Evolutionary conservation across 2,329 filamentous ascomycete species (phyloP).

Genomic region (Trichoderma aggressivum): DNA sequence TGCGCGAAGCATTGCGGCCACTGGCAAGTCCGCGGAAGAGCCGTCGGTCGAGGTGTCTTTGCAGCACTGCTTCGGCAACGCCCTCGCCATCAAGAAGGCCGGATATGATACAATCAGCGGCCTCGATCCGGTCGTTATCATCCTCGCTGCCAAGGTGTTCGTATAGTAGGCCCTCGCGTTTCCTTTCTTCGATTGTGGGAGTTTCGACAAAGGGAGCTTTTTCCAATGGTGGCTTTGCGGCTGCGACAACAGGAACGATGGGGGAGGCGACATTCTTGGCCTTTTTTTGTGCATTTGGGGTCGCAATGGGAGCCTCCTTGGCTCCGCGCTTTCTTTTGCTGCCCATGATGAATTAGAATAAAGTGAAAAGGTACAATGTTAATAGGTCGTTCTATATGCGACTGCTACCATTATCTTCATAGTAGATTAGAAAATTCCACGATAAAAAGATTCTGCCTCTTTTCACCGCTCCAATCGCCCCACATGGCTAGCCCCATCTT

Average conservation of each 20-base stretch:
- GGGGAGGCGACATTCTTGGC: constrained; percentile 30
- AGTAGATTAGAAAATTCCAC: constrained; percentile 18
- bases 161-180: constrained; percentile 58
- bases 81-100: constrained; percentile 50
- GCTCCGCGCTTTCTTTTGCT: constrained; percentile 36
- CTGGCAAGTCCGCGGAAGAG: constrained; percentile 87
- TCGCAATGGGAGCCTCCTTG: constrained; percentile 31
- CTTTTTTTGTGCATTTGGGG: constrained; percentile 30
- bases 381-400: background rate
- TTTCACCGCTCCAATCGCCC: background rate
- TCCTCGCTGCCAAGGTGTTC: constrained; percentile 60
- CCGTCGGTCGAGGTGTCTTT: constrained; percentile 60
- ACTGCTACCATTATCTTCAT: background rate
- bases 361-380: background rate
- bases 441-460: constrained; percentile 17
- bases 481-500: background rate
- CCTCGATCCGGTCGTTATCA: constrained; percentile 51
- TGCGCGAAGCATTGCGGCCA: constrained; percentile 79
- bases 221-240: constrained; percentile 31
- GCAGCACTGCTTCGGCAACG: constrained; percentile 51
- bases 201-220: constrained; percentile 50
- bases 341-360: constrained; percentile 29
- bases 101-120: constrained; percentile 57
- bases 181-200: constrained; percentile 51
- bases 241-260: constrained; percentile 20